phyloP scores from a whole-genome alignment of 495 filamentous ascomycete species.

The Penicillium maclennaniae region DNA sequence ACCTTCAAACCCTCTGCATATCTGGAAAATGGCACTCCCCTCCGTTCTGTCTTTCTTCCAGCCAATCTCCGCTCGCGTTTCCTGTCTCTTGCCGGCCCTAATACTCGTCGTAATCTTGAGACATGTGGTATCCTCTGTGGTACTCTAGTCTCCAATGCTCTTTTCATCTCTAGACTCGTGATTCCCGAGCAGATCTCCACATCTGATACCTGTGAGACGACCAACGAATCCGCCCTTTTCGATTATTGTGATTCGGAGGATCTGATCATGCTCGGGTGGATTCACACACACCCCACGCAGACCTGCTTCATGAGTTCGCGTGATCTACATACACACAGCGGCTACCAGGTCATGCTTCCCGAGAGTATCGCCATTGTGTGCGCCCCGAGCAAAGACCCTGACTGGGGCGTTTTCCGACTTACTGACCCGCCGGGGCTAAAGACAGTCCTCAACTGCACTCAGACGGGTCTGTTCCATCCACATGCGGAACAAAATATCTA shows the following conservation, averaged over 20 bases:
- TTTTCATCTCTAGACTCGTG: slow-evolving; percentile 82
- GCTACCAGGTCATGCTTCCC: slow-evolving; percentile 89
- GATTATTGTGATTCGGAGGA: slow-evolving; percentile 85
- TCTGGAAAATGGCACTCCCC: slow-evolving; percentile 79
- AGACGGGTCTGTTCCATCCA: slow-evolving; percentile 79
- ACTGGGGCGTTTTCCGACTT: slow-evolving; percentile 88
- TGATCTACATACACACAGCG: slow-evolving; percentile 87
- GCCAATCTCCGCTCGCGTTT: slow-evolving; percentile 67
- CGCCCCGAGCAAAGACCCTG: slow-evolving; percentile 74
- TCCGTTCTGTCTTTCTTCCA: slow-evolving; percentile 86
- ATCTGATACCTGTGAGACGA: slow-evolving; percentile 88
- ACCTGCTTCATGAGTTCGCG: slow-evolving; percentile 97
- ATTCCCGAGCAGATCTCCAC: slow-evolving; percentile 90
- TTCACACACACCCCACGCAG: slow-evolving; percentile 94
- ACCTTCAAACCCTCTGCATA: slow-evolving; percentile 84
- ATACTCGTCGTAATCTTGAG: slow-evolving; percentile 79
- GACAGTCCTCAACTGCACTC: slow-evolving; percentile 69
- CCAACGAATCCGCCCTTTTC: slow-evolving; percentile 76
- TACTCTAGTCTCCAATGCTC: slow-evolving; percentile 82
- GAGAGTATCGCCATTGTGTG: slow-evolving; percentile 98
- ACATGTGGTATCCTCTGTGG: slow-evolving; percentile 94
- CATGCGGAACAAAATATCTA: slow-evolving; percentile 72
- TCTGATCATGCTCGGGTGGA: slow-evolving; percentile 90
- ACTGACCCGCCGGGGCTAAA: slow-evolving; percentile 88
- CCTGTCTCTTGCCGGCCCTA: slow-evolving; percentile 63